Base-by-base conservation (phyloP, 805 yeast species). In the Wickerhamomyces chaumierensis region DNA sequence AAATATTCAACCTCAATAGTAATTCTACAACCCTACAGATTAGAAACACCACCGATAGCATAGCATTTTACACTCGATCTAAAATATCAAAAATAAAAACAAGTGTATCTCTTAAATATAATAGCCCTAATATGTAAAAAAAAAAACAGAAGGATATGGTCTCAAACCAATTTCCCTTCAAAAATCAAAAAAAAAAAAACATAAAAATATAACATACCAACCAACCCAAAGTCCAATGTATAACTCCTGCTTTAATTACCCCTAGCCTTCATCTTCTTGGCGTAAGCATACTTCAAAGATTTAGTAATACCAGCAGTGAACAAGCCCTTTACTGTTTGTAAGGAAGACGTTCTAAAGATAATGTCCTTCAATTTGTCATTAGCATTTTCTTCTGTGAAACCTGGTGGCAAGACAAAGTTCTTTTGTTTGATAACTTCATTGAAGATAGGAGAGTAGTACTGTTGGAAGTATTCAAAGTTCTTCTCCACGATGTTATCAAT, bases 241-340 rank as follows among this genome's bases (percentile, higher is more conserved):
- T n/a, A n/a, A n/a, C 5, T 11, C 14, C 29, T 25, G 29, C 29
- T 13, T 13, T 25, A 25, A 3, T 25, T 8, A 25, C 29, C 29
- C 29, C 29, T 25, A 13, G 68, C 63, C 47, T 66, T 66, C 48
- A 58, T 42, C 42, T 60, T 65, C 59, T 88, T 88, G 36, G 85
- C 94, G 57, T 71, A 62, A 4, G 94, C 88, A 57, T 88, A 88
- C 50, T 69, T 73, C 36, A 76, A 53, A 11, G 88, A 75, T 53
- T 81, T 83, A 16, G 63, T 53, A 1, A 82, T 36, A 1, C 98
- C 98, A 1, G 97, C 96, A 3, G 95, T 86, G 33, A 85, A 62
- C 2, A 90, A 50, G 0, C 98, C 98, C 57, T 90, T 87, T 15
- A 75, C 45, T 23, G 85, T 75, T 58, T 92, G 98, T 8, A 75